phyloP scores from a whole-genome alignment of 176 grass and related monocot species.

The Thinopyrum elongatum region DNA sequence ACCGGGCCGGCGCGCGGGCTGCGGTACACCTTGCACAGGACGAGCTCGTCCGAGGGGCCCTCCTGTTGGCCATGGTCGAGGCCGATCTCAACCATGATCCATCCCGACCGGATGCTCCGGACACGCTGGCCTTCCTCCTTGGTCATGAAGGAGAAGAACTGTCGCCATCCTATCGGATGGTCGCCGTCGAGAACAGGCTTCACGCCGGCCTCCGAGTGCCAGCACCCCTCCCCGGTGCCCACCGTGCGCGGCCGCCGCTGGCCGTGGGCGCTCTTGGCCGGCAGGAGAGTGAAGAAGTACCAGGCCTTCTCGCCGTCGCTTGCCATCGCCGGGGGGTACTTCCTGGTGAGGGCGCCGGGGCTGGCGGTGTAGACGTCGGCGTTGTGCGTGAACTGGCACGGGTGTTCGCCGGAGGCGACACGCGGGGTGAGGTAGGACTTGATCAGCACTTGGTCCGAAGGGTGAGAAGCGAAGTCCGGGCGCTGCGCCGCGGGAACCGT shows the following conservation, averaged over 20 bases:
- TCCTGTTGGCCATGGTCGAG: not conserved
- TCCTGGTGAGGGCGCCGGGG: conserved; percentile 19
- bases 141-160: conserved; percentile 44
- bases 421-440: conserved; percentile 32
- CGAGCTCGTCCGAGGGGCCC: not conserved
- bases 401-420: conserved; percentile 19
- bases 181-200: conserved; percentile 19
- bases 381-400: conserved; percentile 36
- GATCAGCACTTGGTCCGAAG: conserved; percentile 34
- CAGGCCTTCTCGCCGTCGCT: conserved; percentile 36
- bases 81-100: conserved; percentile 55
- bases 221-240: conserved; percentile 27
- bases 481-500: not conserved
- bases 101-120: conserved; percentile 19
- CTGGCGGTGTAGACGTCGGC: conserved; percentile 42
- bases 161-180: conserved; percentile 26
- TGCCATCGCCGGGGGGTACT: conserved; percentile 16
- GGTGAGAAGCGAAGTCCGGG: conserved; percentile 28
- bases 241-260: conserved; percentile 37
- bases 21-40: conserved; percentile 32
- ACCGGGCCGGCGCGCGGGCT: conserved; percentile 10
- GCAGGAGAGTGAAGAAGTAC: conserved; percentile 43
- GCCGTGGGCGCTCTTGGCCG: conserved; percentile 33
- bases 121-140: not conserved
- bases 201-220: conserved; percentile 25